A percentile compares a stretch with the other conserved stretches of the same genome.
phyloP scores from a whole-genome alignment of 208 protist species.

The Leishmania braziliensis region DNA sequence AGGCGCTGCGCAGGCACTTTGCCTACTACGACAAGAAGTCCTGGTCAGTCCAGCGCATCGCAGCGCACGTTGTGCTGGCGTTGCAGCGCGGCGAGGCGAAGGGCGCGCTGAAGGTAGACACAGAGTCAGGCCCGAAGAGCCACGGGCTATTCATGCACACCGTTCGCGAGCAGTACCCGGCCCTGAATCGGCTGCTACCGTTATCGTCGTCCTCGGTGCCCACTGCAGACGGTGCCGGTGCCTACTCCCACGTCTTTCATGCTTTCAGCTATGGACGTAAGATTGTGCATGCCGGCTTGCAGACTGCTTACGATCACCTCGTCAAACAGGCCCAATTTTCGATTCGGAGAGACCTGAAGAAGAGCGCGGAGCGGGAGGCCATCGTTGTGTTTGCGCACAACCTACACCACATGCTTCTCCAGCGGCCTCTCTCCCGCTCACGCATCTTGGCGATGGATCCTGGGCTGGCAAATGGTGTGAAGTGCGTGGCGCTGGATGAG shows the following conservation, averaged over 20 bases:
- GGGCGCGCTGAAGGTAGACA: conserved; percentile 67
- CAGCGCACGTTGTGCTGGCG: conserved; percentile 65
- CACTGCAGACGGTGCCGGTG: background rate
- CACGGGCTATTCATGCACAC: conserved; percentile 45
- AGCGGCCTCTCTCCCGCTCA: conserved; percentile 64
- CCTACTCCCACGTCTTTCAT: conserved; percentile 3
- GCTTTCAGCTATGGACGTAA: conserved; percentile 18
- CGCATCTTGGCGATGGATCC: conserved; percentile 88
- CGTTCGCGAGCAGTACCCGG: conserved; percentile 33
- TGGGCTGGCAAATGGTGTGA: conserved; percentile 76
- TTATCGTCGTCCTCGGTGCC: conserved; percentile 2
- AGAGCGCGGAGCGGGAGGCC: conserved; percentile 75
- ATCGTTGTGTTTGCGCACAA: conserved; percentile 83
- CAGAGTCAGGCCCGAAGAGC: conserved; percentile 25
- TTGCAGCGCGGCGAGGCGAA: conserved; percentile 73
- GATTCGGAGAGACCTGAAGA: conserved; percentile 67
- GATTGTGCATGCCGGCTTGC: conserved; percentile 21
- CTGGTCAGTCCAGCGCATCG: conserved; percentile 48
- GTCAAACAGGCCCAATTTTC: conserved; percentile 46
- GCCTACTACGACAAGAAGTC: conserved; percentile 56
- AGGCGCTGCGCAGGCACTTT: conserved; percentile 62
- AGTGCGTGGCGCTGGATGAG: conserved; percentile 83
- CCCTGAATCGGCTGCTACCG: conserved; percentile 20
- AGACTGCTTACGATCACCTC: conserved; percentile 44
- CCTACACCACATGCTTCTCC: conserved; percentile 79